Evolutionary conservation across 2,329 filamentous ascomycete genomes (phyloP), one percentile per base, ranked within the genome.

Genomic region (Fonsecaea pedrosoi): DNA sequence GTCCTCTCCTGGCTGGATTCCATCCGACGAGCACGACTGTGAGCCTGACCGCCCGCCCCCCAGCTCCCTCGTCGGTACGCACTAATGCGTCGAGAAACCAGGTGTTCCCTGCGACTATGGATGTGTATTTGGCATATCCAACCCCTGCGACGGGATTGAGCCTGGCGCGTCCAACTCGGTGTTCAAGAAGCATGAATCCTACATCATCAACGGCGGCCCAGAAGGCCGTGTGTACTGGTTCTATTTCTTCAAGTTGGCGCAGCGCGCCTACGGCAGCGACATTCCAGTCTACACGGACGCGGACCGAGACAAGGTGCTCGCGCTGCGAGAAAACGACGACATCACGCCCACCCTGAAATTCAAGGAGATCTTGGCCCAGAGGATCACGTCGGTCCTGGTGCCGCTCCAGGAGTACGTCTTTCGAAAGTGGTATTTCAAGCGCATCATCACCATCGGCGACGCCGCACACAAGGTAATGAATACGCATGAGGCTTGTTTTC

Each of bases 371-470:
- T 80, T 76, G 73, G 62, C 75, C 48, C 61, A 62, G 4, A 62
- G 73, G 30, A 67, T 37, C 7, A 70, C 62, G 5, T 73, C 56
- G 37, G 73, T 65, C 40, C 69, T 76, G 25, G 70, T 77, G 4
- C 69, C 71, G 58, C 53, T 80, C 13, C 75, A 79, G 54, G 79
- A 81, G 66, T 77, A 77, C 40, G 74, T 80, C 0, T 75, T 80
- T n/a, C 67, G 76, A 10, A 73, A 75, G 40, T 82, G 80, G 77
- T 75, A 78, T 58, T 80, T 75, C 50, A 74, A 76, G 10, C 72
- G 81, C 9, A 76, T 80, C 2, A 73, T 82, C 1, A 72, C 76
- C 1, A 75, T 82, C 5, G 81, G 80, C 0, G 81, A 82, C 68
- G 74, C 80, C 0, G 78, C 76, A 6, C 80, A 82, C 67, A 82